Conservation (phyloP, 805 yeast genomes). For the Starmerella scarabaei region DNA sequence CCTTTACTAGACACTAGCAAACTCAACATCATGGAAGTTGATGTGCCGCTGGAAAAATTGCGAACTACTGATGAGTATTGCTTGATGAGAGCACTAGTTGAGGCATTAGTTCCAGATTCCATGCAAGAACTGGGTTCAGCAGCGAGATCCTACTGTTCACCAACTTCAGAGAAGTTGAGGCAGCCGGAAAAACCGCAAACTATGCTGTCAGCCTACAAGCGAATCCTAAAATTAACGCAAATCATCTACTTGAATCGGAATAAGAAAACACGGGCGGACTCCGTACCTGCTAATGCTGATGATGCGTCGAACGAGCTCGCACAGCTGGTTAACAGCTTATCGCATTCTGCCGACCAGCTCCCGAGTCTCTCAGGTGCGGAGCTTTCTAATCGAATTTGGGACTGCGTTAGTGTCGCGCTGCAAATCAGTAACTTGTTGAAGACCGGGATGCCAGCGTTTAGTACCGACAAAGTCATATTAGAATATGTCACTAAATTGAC, state of each 20-base stretch:
- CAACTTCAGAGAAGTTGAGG: not conserved
- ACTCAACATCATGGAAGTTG: constrained; percentile 13
- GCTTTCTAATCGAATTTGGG: constrained; percentile 1
- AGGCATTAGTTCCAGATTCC: constrained; percentile 9
- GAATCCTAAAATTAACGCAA: not conserved
- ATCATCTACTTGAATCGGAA: too few relatives aligned
- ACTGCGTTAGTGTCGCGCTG: not conserved
- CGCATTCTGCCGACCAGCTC: not conserved
- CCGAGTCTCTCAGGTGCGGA: too few relatives aligned
- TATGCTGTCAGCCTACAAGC: not conserved
- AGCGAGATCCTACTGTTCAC: too few relatives aligned
- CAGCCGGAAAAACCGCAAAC: constrained; percentile 2
- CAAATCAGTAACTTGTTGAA: not conserved
- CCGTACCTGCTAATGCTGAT: not conserved
- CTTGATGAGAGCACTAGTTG: constrained; percentile 21
- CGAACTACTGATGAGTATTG: constrained; percentile 26
- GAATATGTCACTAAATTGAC: not conserved
- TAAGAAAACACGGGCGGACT: too few relatives aligned
- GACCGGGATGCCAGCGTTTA: not conserved
- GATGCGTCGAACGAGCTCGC: not conserved
- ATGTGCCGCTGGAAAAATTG: constrained; percentile 24
- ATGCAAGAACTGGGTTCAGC: not conserved
- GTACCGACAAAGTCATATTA: not conserved
- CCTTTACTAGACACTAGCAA: constrained; percentile 13
- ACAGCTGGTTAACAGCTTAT: not conserved